Conservation (phyloP, 2,329 filamentous ascomycete species). For the Fusarium fujikuroi region DNA sequence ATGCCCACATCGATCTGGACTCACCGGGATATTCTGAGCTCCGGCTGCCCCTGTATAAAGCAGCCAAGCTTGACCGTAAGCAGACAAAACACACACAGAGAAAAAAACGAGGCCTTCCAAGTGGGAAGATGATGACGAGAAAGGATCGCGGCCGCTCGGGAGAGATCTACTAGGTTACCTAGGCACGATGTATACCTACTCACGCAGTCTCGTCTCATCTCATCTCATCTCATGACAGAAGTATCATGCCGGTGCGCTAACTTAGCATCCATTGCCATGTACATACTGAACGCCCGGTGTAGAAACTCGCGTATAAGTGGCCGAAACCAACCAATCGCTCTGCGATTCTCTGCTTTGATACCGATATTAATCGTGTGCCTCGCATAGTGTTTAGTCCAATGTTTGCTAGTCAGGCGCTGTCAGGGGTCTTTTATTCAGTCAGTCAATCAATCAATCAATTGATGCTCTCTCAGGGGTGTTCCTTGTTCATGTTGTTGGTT, state of each 20-base stretch:
- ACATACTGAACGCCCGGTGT: conserved; percentile 20
- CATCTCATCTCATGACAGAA: conserved; percentile 33
- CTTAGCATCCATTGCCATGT: conserved; percentile 1
- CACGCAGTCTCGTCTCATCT: not conserved
- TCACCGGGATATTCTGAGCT: conserved; percentile 1
- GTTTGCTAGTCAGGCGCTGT: conserved; percentile 42
- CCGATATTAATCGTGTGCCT: not conserved
- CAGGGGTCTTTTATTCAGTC: conserved; percentile 15
- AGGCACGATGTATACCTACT: not conserved
- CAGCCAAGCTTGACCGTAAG: not conserved
- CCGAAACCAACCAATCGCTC: conserved; percentile 34
- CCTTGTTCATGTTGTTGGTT: conserved; percentile 14
- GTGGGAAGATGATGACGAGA: conserved; percentile 28
- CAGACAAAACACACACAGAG: not conserved
- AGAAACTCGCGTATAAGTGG: conserved; percentile 12
- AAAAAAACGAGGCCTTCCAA: conserved; percentile 36
- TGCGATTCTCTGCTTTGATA: conserved; percentile 12
- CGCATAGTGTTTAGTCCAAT: conserved; percentile 32
- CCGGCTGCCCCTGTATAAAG: conserved; percentile 14
- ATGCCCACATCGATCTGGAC: conserved; percentile 3
- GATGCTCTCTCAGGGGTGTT: conserved; percentile 7
- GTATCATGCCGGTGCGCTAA: conserved; percentile 24
- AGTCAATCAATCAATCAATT: not conserved
- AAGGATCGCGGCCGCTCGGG: conserved; percentile 23
- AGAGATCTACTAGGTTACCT: conserved; percentile 9